These are phyloP conservation scores for Saccharomycodes ludwigii DNA, from an alignment of 805 yeast species.

Conservation along the genomic window DNA sequence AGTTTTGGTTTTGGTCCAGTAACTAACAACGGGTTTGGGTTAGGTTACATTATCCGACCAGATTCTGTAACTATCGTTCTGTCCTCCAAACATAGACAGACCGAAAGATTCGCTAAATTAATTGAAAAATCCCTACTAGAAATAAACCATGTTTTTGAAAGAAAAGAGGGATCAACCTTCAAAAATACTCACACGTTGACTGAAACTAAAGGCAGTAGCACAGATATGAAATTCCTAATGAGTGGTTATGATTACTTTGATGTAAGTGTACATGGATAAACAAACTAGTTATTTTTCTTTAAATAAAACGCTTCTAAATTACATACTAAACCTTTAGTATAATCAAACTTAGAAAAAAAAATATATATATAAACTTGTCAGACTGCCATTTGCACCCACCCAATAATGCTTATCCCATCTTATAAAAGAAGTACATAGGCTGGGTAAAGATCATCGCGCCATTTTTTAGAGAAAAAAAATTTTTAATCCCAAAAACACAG, in stretches of 20 bases:
- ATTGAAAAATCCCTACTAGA: constrained; percentile 47
- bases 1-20: constrained; percentile 91
- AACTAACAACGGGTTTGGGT: constrained; percentile 82
- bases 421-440: constrained; percentile 50
- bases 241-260: constrained; percentile 89
- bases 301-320: no score
- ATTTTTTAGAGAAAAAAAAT: constrained; percentile 27
- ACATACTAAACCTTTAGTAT: no score
- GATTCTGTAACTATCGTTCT: constrained; percentile 72
- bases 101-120: constrained; percentile 62
- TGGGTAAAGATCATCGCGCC: constrained; percentile 99
- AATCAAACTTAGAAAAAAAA: constrained; percentile 7
- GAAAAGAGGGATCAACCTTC: no score
- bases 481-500: constrained; percentile 6
- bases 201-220: constrained; percentile 2
- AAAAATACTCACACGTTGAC: constrained; percentile 6
- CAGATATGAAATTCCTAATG: constrained; percentile 30
- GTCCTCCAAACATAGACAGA: constrained; percentile 82
- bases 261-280: constrained; percentile 19
- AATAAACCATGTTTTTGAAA: constrained; percentile 38
- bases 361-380: constrained; percentile 98
- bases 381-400: constrained; percentile 99
- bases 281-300: no score
- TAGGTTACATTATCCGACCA: constrained; percentile 77
- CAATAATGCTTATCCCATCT: constrained; percentile 53